These are phyloP conservation scores for Conticribra weissflogii DNA, from an alignment of 108 stramenopile genomes.

Conservation along the genomic window DNA sequence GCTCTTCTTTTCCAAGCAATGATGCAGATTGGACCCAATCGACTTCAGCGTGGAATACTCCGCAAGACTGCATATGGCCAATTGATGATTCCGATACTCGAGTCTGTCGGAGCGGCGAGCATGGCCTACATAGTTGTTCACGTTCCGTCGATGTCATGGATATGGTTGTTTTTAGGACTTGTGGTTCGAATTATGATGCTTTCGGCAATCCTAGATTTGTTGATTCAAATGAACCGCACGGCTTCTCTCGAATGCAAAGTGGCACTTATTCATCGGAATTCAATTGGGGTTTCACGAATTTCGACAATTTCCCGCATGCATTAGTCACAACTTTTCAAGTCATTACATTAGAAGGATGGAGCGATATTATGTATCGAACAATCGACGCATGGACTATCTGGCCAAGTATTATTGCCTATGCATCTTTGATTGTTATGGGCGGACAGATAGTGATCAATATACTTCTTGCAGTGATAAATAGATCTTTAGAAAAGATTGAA, in stretches of 20 bases:
- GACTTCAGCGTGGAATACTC: conserved; percentile 29
- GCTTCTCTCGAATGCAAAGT: conserved; percentile 30
- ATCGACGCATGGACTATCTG: conserved; percentile 35
- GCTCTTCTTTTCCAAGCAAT: conserved; percentile 47
- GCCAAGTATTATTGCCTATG: conserved; percentile 49
- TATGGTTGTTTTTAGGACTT: conserved; percentile 13
- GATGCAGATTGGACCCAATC: conserved; percentile 40
- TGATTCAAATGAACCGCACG: conserved; percentile 31
- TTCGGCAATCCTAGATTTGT: conserved; percentile 46
- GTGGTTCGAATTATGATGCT: conserved; percentile 54
- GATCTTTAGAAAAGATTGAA: conserved; percentile 46
- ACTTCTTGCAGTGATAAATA: conserved; percentile 69
- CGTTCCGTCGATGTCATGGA: not conserved
- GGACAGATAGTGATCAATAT: conserved; percentile 73
- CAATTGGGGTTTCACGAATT: conserved; percentile 67
- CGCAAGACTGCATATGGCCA: conserved; percentile 60
- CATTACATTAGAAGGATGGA: conserved; percentile 81
- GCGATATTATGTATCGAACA: conserved; percentile 58
- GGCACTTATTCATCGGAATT: conserved; percentile 35
- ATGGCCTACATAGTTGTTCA: conserved; percentile 27
- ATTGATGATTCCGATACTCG: conserved; percentile 41
- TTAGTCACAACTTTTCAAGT: conserved; percentile 70
- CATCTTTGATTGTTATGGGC: conserved; percentile 61
- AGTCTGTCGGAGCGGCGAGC: conserved; percentile 25
- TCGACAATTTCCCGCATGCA: conserved; percentile 59